phyloP scores from a whole-genome alignment of 768 basidiomycete genomes.

The Mycena chlorophos region DNA sequence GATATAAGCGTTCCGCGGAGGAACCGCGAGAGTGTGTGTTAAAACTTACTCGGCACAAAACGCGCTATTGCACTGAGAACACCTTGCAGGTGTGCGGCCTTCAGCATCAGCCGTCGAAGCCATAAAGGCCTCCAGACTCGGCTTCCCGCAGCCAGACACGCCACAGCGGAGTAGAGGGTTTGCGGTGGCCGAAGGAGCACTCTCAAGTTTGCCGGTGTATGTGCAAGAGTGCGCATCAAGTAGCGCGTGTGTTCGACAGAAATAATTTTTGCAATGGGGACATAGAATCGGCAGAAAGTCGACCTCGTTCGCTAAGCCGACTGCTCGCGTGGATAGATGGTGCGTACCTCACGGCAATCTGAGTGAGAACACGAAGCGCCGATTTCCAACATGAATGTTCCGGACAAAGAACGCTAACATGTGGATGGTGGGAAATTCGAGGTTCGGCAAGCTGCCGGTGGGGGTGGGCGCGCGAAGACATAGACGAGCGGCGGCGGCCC shows the following conservation, averaged over 20 bases:
- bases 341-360: constrained; percentile 48
- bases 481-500: not conserved
- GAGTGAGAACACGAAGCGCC: constrained; percentile 66
- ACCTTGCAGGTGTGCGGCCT: constrained; percentile 38
- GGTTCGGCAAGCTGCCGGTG: too few relatives aligned
- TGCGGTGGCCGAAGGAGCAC: constrained; percentile 6
- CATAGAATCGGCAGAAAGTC: constrained; percentile 83
- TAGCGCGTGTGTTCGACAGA: constrained; percentile 64
- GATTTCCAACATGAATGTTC: constrained; percentile 41
- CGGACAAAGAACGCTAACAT: not conserved
- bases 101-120: constrained; percentile 28
- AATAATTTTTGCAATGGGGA: constrained; percentile 49
- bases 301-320: constrained; percentile 28
- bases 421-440: too few relatives aligned
- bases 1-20: constrained; percentile 15
- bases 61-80: constrained; percentile 51
- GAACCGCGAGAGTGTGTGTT: not conserved
- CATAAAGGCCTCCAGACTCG: constrained; percentile 47
- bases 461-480: not conserved
- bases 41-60: constrained; percentile 64
- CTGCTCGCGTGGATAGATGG: not conserved
- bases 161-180: constrained; percentile 42
- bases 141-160: constrained; percentile 51
- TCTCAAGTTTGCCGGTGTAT: constrained; percentile 50
- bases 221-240: constrained; percentile 63